Evolutionary conservation across 2,329 filamentous ascomycete species (phyloP).

Genomic region (Aspergillus phoenicis): DNA sequence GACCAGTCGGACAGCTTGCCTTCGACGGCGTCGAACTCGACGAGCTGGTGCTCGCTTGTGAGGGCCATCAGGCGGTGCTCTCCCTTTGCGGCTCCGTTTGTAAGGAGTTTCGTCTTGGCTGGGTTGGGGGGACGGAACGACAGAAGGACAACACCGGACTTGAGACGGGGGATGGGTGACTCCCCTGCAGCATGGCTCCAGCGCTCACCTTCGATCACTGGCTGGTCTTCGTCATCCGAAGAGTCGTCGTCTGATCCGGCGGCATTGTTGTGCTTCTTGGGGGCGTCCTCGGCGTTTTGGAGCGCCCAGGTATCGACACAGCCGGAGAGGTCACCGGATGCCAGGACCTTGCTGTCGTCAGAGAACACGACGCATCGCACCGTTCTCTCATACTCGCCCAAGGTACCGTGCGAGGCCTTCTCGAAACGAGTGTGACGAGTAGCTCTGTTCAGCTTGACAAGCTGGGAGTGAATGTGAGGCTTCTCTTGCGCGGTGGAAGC

Average conservation of each 20-base stretch:
- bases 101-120: conserved; percentile 32
- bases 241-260: conserved; percentile 52
- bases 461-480: conserved; percentile 49
- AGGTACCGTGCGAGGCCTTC: conserved; percentile 63
- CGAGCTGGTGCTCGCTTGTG: conserved; percentile 67
- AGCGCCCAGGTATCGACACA: conserved; percentile 86
- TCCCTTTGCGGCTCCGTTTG: conserved; percentile 53
- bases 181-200: conserved; percentile 77
- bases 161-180: conserved; percentile 68
- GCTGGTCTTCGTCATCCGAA: conserved; percentile 53
- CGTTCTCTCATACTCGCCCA: conserved; percentile 75
- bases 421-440: conserved; percentile 35
- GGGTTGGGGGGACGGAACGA: conserved; percentile 61
- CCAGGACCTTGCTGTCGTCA: conserved; percentile 75
- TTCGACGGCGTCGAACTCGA: conserved; percentile 76
- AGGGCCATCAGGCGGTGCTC: conserved; percentile 62
- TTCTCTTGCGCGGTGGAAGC: conserved; percentile 46
- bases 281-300: conserved; percentile 51
- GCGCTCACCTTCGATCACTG: conserved; percentile 60
- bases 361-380: conserved; percentile 79
- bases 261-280: conserved; percentile 45
- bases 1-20: conserved; percentile 85
- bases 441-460: conserved; percentile 44
- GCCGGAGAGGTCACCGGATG: conserved; percentile 77
- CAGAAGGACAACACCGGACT: conserved; percentile 65